phyloP scores from a whole-genome alignment of 75 land plant species.

The Selaginella moellendorffii region DNA sequence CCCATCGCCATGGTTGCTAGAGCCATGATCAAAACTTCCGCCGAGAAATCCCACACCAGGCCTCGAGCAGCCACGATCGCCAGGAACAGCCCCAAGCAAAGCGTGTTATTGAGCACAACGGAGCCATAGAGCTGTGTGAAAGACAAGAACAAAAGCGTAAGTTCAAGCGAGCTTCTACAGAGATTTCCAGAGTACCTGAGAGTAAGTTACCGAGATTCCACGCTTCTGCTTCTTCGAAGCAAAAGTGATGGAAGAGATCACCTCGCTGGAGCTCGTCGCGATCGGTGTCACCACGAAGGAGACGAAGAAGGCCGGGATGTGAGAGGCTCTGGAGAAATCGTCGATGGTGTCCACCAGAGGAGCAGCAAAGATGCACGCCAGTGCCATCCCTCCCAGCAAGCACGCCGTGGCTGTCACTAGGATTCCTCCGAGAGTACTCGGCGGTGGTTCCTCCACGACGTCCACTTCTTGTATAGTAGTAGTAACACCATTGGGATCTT shows the following conservation, averaged over 20 bases:
- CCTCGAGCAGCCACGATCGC: not conserved
- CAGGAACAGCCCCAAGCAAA: constrained; percentile 5
- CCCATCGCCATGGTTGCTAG: not conserved
- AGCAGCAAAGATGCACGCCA: not conserved
- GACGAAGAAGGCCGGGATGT: constrained; percentile 4
- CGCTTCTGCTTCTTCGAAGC: not conserved
- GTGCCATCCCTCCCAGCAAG: not conserved
- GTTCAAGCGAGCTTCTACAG: not conserved
- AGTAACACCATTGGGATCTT: not conserved
- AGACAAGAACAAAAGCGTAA: too few relatives aligned
- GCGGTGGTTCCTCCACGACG: not conserved
- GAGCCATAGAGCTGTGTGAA: constrained; percentile 3
- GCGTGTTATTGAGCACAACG: constrained; percentile 1
- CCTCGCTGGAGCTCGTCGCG: constrained; percentile 5
- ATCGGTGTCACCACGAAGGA: constrained; percentile 1
- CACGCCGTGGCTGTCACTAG: not conserved
- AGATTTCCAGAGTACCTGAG: not conserved
- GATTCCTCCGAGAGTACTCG: not conserved
- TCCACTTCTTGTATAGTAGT: not conserved
- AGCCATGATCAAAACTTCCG: not conserved
- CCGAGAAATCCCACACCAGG: constrained; percentile 1
- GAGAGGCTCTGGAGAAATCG: not conserved
- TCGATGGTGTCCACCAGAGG: not conserved
- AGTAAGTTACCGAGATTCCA: not conserved
- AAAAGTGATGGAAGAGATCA: not conserved